Base-by-base conservation (phyloP, 176 grass and related monocot genomes). In the Aechmea fasciata region DNA sequence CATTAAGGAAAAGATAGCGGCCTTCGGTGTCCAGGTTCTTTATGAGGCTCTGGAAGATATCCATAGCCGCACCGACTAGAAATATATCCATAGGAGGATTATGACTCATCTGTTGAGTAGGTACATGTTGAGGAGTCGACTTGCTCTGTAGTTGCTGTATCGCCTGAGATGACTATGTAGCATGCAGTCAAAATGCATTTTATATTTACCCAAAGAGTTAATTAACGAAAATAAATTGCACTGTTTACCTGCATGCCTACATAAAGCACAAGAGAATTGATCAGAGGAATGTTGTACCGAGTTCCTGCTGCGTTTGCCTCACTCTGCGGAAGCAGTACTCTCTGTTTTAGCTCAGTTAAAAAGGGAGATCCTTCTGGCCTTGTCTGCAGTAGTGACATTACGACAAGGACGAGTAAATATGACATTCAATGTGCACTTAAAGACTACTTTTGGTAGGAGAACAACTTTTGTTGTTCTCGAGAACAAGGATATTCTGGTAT, bases 261-360 rank as follows among this genome's bases (percentile, higher is more conserved):
- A 64, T 92, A 97, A 69, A 97, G 82, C 28, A 92, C 89, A 63
- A 97, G 89, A 12, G 93, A 97, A 69, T 97, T 97, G 67, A 97
- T 84, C 20, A 97, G 71, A 75, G 89, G 86, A 41, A 96, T 86
- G 85, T 92, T 96, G 50, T 90, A 96, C 68, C 89, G 86, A 49
- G 89, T 90, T 15, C 89, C 93, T 65, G 89, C 84, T 65, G 74
- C 57, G 68, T 67, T 81, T 59, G 82, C 86, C 77, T 97, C 93
- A 48, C 76, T 92, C 81, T 76, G 84, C 47, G 86, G 74, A 49
- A 97, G 82, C 71, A 97, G 67, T 15, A 97, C 80, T 76, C 81
- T 90, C 70, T 90, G 93, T 64, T 84, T 97, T 61, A 97, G 74
- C 68, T 97, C 86, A 57, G 70, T 73, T 77, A 96, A 85, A 72